Evolutionary conservation across 345 rosid genomes (phyloP), one percentile per base, ranked within the genome.

Genomic region (Dovyalis caffra): DNA sequence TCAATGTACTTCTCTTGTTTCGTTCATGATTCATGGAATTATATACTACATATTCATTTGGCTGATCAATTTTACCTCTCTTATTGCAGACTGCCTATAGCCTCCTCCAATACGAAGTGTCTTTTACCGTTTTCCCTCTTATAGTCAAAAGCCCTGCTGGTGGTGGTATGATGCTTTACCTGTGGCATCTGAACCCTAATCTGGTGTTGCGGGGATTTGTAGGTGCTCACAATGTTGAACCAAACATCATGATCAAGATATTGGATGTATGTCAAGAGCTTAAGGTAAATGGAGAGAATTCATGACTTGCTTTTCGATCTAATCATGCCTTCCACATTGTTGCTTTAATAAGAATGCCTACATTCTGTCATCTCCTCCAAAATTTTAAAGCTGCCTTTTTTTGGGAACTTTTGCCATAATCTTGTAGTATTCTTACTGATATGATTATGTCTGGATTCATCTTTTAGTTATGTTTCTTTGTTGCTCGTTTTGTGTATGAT

Each of bases 111-210:
- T 79, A 83, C 26, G 97, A 95, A 80, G 90, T 95, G 37, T 83
- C 87, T 63, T 83, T 84, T 66, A 79, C 78, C 21, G 87, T 93
- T 78, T 87, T 93, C 76, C 99, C 96, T n/a, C 63, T 78, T 79
- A 73, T 95, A 70, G 43, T 90, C 56, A 87, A 83, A 45, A 88
- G 79, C 82, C 37, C 88, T 16, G 43, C 62, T 75, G 85, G 85
- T 29, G 74, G 69, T 75, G 91, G 93, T 61, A 81, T 90, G 83
- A 77, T 93, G 68, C 88, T 78, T 74, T 83, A 86, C 78, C 88
- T 95, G 23, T 93, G 98, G 99, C 90, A 89, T 61, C 87, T 88
- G 64, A 91, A 93, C 75, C 87, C 89, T 26, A 83, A 76, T 82
- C 87, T 91, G 73, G 85, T 95, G 53, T 79, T 93, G 80, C 85